phyloP scores from a whole-genome alignment of 768 basidiomycete species.

The Mycena galopus region DNA sequence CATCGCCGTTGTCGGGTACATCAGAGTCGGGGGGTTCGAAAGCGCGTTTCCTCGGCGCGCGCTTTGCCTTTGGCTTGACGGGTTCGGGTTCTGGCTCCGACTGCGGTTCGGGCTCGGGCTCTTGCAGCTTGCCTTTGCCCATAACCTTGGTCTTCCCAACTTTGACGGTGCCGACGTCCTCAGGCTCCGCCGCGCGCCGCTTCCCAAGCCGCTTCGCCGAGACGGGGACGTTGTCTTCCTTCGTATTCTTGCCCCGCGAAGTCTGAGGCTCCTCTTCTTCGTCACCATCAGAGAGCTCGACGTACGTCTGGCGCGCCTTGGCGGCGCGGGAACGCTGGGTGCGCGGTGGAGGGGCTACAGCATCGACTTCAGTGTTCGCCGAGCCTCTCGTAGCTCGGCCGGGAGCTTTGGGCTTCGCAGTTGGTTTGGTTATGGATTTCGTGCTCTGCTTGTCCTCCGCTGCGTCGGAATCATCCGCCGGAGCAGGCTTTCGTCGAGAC shows the following conservation, averaged over 20 bases:
- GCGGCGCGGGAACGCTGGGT: slow-evolving; percentile 17
- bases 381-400: too few relatives aligned
- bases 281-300: slow-evolving; percentile 32
- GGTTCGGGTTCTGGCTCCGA: background rate
- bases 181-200: slow-evolving; percentile 7
- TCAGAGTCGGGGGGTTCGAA: background rate
- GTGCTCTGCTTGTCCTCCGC: background rate
- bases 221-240: background rate
- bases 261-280: slow-evolving; percentile 1
- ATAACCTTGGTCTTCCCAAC: background rate
- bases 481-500: background rate
- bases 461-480: background rate
- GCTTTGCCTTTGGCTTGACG: slow-evolving; percentile 18
- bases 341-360: background rate
- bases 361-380: background rate
- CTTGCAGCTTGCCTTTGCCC: background rate
- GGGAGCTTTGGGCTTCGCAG: slow-evolving; percentile 12
- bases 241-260: background rate
- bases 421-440: slow-evolving; percentile 6
- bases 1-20: background rate
- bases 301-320: slow-evolving; percentile 23
- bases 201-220: slow-evolving; percentile 10
- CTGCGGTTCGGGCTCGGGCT: background rate
- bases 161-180: background rate
- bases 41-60: background rate